phyloP scores from a whole-genome alignment of 106 monocot species.

The Allium fistulosum region DNA sequence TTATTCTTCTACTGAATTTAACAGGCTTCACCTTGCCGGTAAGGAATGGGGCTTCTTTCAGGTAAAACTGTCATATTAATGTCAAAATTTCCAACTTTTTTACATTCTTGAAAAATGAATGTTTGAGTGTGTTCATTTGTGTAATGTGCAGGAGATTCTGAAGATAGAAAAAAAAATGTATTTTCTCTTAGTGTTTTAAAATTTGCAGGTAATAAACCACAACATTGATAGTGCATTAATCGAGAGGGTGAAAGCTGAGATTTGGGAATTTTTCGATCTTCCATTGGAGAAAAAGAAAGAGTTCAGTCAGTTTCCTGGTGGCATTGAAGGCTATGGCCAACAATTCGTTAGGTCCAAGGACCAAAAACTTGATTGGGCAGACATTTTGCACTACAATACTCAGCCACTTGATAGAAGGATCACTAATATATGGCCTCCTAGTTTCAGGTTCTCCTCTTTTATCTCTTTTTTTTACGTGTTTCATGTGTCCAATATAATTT shows the following conservation, averaged over 20 bases:
- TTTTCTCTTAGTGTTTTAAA: not conserved
- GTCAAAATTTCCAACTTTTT: not conserved
- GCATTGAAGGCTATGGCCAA: constrained; percentile 35
- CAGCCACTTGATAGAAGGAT: constrained; percentile 12
- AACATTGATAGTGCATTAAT: constrained; percentile 11
- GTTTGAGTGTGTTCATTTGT: not conserved
- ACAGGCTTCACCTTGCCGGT: constrained; percentile 23
- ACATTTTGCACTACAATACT: constrained; percentile 19
- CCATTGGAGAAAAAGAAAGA: constrained; percentile 21
- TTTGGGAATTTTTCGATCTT: constrained; percentile 27
- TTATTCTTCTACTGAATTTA: constrained; percentile 17
- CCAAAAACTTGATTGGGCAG: constrained; percentile 45
- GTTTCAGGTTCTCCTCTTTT: too few relatives aligned
- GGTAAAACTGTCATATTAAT: not conserved
- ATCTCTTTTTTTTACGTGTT: too few relatives aligned
- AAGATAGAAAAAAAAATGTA: not conserved
- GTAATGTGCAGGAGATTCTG: not conserved
- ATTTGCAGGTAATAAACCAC: constrained; percentile 31
- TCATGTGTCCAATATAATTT: too few relatives aligned
- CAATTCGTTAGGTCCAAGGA: constrained; percentile 21
- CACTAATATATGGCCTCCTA: constrained; percentile 27
- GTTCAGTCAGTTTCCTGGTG: constrained; percentile 9
- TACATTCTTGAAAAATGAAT: not conserved
- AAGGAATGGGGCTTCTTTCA: constrained; percentile 27
- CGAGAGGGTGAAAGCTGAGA: constrained; percentile 8